Conservation (phyloP, 495 filamentous ascomycete species). For the Choiromyces venosus region DNA sequence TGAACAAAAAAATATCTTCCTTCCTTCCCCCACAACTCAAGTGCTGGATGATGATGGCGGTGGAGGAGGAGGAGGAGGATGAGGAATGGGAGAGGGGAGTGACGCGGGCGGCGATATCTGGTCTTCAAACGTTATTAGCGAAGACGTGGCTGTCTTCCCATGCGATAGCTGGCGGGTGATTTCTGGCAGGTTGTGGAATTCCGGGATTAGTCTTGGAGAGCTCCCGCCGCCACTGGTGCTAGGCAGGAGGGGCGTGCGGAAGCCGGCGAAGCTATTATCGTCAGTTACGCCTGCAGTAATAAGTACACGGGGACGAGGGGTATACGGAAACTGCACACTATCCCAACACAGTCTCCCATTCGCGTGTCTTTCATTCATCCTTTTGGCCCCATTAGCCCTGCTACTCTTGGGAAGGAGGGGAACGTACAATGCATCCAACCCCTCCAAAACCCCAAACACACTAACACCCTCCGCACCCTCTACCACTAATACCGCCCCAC, state of each 20-base stretch:
- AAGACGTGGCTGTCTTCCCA: not conserved
- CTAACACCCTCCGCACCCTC: conserved; percentile 4
- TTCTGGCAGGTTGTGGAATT: conserved; percentile 18
- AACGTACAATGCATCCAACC: conserved; percentile 14
- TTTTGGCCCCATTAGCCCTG: not conserved
- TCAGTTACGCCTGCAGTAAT: not conserved
- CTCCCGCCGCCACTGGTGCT: too few relatives aligned
- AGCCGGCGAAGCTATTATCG: conserved; percentile 17
- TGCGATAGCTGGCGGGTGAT: conserved; percentile 12
- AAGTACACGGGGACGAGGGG: not conserved
- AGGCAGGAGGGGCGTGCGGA: not conserved
- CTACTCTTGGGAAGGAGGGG: too few relatives aligned
- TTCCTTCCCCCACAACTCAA: not conserved
- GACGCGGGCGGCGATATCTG: not conserved
- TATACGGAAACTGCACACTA: conserved; percentile 17
- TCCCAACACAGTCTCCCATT: conserved; percentile 12
- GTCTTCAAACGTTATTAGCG: not conserved
- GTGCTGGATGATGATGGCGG: not conserved
- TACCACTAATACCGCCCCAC: not conserved
- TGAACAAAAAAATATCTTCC: not conserved
- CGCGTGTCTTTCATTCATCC: not conserved
- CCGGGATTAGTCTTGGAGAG: conserved; percentile 1
- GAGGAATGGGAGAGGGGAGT: too few relatives aligned
- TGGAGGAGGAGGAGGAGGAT: not conserved
- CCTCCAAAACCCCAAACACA: conserved; percentile 12